phyloP scores from a whole-genome alignment of 176 grass and related monocot genomes.

The Rhynchospora tenuis region DNA sequence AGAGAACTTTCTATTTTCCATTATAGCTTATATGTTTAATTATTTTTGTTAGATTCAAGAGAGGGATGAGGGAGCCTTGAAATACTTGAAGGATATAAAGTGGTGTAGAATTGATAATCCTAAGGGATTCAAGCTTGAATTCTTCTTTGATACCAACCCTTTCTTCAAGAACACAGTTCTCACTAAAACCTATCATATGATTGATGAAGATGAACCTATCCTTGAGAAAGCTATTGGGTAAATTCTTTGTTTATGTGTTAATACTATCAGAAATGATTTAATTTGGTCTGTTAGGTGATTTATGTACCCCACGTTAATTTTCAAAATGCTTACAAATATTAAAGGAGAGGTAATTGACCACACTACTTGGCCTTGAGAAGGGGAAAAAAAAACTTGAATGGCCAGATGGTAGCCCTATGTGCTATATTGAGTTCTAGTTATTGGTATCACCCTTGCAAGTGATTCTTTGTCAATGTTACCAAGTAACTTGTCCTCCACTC shows the following conservation, averaged over 20 bases:
- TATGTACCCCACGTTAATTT: neutral
- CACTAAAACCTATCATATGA: constrained; percentile 94
- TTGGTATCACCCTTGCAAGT: neutral
- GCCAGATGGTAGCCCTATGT: neutral
- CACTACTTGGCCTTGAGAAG: neutral
- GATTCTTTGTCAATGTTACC: neutral
- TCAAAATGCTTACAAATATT: neutral
- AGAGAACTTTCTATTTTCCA: neutral
- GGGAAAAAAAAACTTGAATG: neutral
- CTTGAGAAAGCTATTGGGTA: constrained; percentile 95
- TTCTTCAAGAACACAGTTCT: constrained; percentile 86
- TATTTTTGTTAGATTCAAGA: constrained; percentile 61
- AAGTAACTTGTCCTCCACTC: neutral
- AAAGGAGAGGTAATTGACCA: neutral
- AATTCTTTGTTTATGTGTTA: neutral
- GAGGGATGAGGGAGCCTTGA: constrained; percentile 81
- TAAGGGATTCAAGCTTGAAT: constrained; percentile 95
- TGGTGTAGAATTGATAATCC: constrained; percentile 63
- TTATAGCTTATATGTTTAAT: neutral
- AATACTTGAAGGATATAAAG: constrained; percentile 91
- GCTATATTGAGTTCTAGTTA: neutral
- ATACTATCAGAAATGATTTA: neutral
- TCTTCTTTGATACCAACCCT: constrained; percentile 69
- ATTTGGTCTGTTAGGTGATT: neutral
- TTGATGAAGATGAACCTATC: constrained; percentile 89